These are phyloP conservation scores for Halophytophthora polymorphica DNA, from an alignment of 352 stramenopile species.

Conservation along the genomic window DNA sequence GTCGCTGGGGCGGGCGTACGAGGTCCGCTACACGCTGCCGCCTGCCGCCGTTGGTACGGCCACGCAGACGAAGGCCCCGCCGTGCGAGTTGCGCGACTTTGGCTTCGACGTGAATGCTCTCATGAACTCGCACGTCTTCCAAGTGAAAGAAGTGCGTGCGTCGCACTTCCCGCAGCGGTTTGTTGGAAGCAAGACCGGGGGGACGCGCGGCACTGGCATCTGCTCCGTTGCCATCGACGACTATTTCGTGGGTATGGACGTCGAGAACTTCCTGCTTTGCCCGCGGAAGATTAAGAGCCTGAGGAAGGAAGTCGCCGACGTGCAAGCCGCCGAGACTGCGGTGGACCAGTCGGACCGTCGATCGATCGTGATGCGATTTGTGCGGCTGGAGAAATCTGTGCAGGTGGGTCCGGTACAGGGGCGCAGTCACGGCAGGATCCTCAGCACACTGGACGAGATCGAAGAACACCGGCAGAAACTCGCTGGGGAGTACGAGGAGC, in stretches of 20 bases:
- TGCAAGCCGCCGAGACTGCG: slow-evolving; percentile 11
- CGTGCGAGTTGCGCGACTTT: slow-evolving; percentile 27
- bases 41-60: slow-evolving; percentile 1
- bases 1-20: slow-evolving; percentile 49
- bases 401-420: slow-evolving; percentile 31
- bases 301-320: slow-evolving; percentile 29
- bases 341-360: slow-evolving; percentile 17
- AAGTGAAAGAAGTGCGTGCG: slow-evolving; percentile 43
- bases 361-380: slow-evolving; percentile 52
- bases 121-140: slow-evolving; percentile 47
- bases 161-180: slow-evolving; percentile 37
- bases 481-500: slow-evolving; percentile 29
- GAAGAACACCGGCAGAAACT: slow-evolving; percentile 29
- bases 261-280: slow-evolving; percentile 50
- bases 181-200: slow-evolving; percentile 10
- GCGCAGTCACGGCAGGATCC: slow-evolving; percentile 42
- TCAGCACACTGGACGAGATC: slow-evolving; percentile 46
- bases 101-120: slow-evolving; percentile 46
- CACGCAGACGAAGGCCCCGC: too few species aligned
- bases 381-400: slow-evolving; percentile 42
- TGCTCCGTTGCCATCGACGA: slow-evolving; percentile 89
- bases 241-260: slow-evolving; percentile 86
- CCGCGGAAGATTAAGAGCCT: slow-evolving; percentile 42
- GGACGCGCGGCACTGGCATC: slow-evolving; percentile 52
- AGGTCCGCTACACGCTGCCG: slow-evolving; percentile 50